phyloP scores from a whole-genome alignment of 176 grass and related monocot genomes.

The Musa beccarii region DNA sequence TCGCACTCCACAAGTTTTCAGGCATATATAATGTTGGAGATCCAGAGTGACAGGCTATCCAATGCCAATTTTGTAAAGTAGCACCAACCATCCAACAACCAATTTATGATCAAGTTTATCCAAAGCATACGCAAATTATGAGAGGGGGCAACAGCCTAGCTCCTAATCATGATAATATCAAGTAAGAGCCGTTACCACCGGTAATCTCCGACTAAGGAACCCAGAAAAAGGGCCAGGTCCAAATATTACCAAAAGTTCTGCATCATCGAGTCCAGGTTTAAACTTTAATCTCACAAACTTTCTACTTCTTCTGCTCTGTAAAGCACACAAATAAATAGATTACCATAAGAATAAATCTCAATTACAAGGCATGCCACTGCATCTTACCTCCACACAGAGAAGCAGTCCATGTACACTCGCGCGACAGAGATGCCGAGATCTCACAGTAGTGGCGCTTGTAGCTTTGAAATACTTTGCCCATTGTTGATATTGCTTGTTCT shows the following conservation, averaged over 20 bases:
- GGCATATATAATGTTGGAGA: no score
- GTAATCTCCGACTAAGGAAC: constrained; percentile 4
- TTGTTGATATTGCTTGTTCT: not conserved
- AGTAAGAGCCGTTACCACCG: constrained; percentile 32
- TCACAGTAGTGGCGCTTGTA: constrained; percentile 10
- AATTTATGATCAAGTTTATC: no score
- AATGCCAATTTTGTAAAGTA: no score
- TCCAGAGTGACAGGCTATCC: no score
- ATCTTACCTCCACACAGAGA: constrained; percentile 3
- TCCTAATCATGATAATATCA: no score
- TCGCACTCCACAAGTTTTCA: no score
- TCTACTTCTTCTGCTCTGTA: constrained; percentile 76
- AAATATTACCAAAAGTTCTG: constrained; percentile 37
- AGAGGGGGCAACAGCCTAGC: not conserved
- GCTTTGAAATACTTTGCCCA: constrained; percentile 2
- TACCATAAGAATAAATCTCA: not conserved
- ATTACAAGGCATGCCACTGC: not conserved
- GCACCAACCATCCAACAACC: no score
- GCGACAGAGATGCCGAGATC: constrained; percentile 6
- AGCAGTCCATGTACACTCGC: constrained; percentile 1
- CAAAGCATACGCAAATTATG: not conserved
- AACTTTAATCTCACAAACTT: constrained; percentile 45
- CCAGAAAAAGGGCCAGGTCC: not conserved
- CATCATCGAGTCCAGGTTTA: constrained; percentile 45
- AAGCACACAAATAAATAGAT: not conserved